Evolutionary conservation across 2,329 filamentous ascomycete genomes (phyloP).

Genomic region (Sporothrix brunneoviolacea): DNA sequence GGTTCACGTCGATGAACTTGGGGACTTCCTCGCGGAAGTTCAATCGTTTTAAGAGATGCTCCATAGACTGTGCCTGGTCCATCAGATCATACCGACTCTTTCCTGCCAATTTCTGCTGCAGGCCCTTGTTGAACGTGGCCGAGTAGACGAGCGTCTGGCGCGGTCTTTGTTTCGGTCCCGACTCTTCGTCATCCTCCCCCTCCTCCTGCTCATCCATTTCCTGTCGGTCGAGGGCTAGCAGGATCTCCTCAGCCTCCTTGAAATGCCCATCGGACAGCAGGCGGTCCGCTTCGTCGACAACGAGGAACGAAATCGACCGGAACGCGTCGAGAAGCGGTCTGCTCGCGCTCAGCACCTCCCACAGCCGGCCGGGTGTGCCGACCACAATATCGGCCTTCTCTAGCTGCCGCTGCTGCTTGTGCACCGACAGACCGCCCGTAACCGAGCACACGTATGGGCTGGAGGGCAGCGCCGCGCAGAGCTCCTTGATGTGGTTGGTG

Average conservation of each 20-base stretch:
- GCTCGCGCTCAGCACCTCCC: constrained; percentile 83
- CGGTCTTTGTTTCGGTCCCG: constrained; percentile 24
- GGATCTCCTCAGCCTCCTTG: constrained; percentile 85
- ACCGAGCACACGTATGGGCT: constrained; percentile 75
- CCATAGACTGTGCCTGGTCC: constrained; percentile 75
- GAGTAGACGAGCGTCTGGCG: constrained; percentile 94
- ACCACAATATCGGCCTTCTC: constrained; percentile 86
- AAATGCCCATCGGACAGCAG: constrained; percentile 90
- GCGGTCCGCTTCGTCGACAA: constrained; percentile 90
- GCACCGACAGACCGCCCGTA: constrained; percentile 86
- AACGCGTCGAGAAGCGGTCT: constrained; percentile 63
- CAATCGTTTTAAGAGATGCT: constrained; percentile 83
- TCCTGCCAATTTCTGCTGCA: constrained; percentile 85
- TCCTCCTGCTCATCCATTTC: constrained; percentile 53
- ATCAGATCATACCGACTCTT: constrained; percentile 64
- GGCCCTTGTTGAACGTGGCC: constrained; percentile 83
- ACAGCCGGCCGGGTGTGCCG: constrained; percentile 83
- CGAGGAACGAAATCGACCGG: constrained; percentile 69
- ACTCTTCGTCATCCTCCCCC: constrained; percentile 35
- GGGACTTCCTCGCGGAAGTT: constrained; percentile 80
- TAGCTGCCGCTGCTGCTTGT: constrained; percentile 86
- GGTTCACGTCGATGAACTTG: constrained; percentile 88
- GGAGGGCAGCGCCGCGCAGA: constrained; percentile 57
- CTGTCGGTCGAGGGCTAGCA: constrained; percentile 68
- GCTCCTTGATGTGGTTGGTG: constrained; percentile 67